Evolutionary conservation across 768 basidiomycete genomes (phyloP), one percentile per base, ranked within the genome.

Genomic region (Phlebiopsis gigantea): DNA sequence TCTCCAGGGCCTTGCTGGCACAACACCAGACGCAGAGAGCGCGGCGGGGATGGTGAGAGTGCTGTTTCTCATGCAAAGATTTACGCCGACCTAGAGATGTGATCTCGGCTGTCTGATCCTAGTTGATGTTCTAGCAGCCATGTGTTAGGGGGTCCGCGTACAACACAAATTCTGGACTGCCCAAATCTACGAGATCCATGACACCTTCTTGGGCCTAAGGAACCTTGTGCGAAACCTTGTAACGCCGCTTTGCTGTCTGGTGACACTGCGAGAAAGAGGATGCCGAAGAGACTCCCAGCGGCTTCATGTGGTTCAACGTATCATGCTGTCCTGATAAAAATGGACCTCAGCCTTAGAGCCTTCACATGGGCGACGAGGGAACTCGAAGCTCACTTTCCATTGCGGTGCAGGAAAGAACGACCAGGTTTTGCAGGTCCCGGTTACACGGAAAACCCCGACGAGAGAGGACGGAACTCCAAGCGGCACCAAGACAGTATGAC

Each of bases 101-200:
- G 24, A 51, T 51, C 50, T 51, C 50, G 50, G 50, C 50, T 10
- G 30, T 21, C 21, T 51, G 50, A 51, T 51, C 34, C 19, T 51
- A 21, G n/a, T 12, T 24, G 50, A 51, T 51, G 14, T 39, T 39
- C 17, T 31, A 51, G 31, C 50, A 45, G 30, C 28, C 31, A 39
- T 51, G 50, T 31, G n/a, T 39, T 24, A 41, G 50, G 31, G 30
- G 50, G 50, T 29, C 30, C 17, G 19, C 17, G 50, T 24, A 17
- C 5, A 31, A n/a, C n/a, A 51, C 29, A 51, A n/a, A 48, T 48
- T 21, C 28, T 30, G 47, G 47, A 48, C 21, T 5, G 21, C 28
- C 47, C 47, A 39, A 17, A 39, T 39, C 12, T 39, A 17, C 34
- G 34, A 17, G 12, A 39, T 39, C 34, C 17, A 39, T 39, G 34